A percentile compares a stretch with the other conserved stretches of the same genome.
Conservation (phyloP, 1,284 basidiomycete species). For the Baeospora myosura region DNA sequence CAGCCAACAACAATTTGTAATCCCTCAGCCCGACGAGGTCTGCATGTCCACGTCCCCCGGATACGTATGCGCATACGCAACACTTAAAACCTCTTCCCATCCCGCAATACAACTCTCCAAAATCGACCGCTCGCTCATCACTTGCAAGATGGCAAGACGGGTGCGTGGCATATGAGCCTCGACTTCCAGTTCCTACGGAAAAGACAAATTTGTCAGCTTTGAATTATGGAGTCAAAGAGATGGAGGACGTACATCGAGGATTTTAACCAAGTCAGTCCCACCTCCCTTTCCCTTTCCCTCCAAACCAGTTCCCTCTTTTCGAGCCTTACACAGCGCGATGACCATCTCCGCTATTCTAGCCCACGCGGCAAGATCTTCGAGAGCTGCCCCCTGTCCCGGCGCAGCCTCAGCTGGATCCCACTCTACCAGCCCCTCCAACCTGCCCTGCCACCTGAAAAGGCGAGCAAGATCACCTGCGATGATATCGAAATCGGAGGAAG, state of each 20-base stretch:
- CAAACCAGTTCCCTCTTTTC: constrained; percentile 6
- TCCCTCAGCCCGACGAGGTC: too few species aligned
- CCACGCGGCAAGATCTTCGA: too few species aligned
- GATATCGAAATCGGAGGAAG: too few species aligned
- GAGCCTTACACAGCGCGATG: constrained; percentile 6
- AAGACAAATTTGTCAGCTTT: constrained; percentile 3
- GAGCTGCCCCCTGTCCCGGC: too few species aligned
- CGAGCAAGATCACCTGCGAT: too few species aligned
- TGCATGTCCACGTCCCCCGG: too few species aligned
- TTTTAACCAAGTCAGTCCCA: constrained; percentile 20
- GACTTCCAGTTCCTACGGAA: constrained; percentile 18
- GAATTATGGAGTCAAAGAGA: background rate
- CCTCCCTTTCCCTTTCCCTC: constrained; percentile 7
- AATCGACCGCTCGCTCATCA: constrained; percentile 21
- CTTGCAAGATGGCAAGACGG: constrained; percentile 23
- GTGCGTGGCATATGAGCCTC: constrained; percentile 25
- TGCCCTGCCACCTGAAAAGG: too few species aligned
- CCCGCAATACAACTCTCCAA: constrained; percentile 17
- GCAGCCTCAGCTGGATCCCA: too few species aligned
- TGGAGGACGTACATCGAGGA: constrained; percentile 26
- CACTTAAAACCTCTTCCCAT: constrained; percentile 13
- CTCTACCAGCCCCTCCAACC: too few species aligned
- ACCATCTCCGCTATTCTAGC: background rate
- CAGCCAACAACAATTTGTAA: too few species aligned
- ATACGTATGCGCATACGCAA: too few species aligned